These are phyloP conservation scores for Leishmania gerbilli DNA, from an alignment of 208 protist species.

Conservation along the genomic window DNA sequence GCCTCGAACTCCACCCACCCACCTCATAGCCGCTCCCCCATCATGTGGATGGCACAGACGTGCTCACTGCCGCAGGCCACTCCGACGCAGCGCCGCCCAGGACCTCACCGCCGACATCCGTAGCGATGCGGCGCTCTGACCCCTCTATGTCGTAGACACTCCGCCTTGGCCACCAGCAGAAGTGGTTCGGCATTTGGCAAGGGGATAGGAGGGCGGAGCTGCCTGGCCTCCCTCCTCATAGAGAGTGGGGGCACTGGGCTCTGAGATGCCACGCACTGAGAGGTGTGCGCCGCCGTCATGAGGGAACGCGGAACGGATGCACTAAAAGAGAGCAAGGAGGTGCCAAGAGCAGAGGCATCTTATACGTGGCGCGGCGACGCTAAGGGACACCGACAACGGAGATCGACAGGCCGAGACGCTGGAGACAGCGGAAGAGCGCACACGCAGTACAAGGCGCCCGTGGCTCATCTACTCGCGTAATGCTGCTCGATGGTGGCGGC, in stretches of 20 bases:
- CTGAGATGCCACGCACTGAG: not conserved
- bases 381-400: not conserved
- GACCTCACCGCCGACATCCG: too few species aligned
- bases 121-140: too few species aligned
- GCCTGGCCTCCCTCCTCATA: not conserved
- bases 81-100: too few species aligned
- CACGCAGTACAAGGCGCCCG: not conserved
- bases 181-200: not conserved
- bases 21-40: too few species aligned
- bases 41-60: too few species aligned
- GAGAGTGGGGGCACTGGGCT: not conserved
- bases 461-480: conserved; percentile 1
- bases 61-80: too few species aligned
- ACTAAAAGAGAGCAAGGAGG: not conserved
- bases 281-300: not conserved
- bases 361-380: not conserved
- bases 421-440: not conserved
- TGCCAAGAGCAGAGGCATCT: not conserved
- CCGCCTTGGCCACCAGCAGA: not conserved
- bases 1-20: too few species aligned
- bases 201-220: not conserved
- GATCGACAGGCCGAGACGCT: not conserved
- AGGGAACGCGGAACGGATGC: not conserved
- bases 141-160: too few species aligned
- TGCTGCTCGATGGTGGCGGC: conserved; percentile 22